Percentiles rank a stretch among this genome's conserved stretches.
phyloP scores from a whole-genome alignment of 306 rosid genomes.

The Gastrolobium bilobum region DNA sequence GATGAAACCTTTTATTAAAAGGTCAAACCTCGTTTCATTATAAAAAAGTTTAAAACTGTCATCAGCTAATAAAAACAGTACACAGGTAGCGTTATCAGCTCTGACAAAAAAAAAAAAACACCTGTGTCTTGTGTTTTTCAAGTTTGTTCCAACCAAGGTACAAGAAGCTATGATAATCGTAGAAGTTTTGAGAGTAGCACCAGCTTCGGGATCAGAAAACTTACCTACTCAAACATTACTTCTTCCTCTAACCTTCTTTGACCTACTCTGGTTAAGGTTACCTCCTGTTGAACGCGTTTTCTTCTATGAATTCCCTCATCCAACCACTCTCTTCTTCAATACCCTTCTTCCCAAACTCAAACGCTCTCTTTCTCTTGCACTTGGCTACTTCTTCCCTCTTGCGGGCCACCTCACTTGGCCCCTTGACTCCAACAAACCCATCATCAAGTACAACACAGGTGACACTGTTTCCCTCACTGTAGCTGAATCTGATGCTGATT shows the following conservation, averaged over 20 bases:
- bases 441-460: not conserved
- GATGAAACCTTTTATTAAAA: no score
- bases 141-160: not conserved
- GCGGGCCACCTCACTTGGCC: slow-evolving; percentile 54
- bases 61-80: no score
- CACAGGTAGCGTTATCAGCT: not conserved
- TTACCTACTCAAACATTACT: slow-evolving; percentile 3
- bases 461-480: slow-evolving; percentile 50
- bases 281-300: slow-evolving; percentile 54
- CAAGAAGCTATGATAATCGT: slow-evolving; percentile 30
- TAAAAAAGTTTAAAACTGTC: no score
- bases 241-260: slow-evolving; percentile 56
- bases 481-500: slow-evolving; percentile 56
- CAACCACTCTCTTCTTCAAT: slow-evolving; percentile 6
- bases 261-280: slow-evolving; percentile 52
- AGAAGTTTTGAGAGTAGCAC: not conserved
- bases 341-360: slow-evolving; percentile 56
- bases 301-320: slow-evolving; percentile 51
- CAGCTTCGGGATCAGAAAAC: not conserved
- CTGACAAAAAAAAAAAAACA: not conserved
- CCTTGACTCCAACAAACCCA: slow-evolving; percentile 39
- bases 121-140: not conserved
- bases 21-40: no score
- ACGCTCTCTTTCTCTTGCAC: slow-evolving; percentile 49
- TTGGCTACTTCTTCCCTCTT: slow-evolving; percentile 50